phyloP scores from a whole-genome alignment of 768 basidiomycete genomes.

The Xerocomellus intermedius region DNA sequence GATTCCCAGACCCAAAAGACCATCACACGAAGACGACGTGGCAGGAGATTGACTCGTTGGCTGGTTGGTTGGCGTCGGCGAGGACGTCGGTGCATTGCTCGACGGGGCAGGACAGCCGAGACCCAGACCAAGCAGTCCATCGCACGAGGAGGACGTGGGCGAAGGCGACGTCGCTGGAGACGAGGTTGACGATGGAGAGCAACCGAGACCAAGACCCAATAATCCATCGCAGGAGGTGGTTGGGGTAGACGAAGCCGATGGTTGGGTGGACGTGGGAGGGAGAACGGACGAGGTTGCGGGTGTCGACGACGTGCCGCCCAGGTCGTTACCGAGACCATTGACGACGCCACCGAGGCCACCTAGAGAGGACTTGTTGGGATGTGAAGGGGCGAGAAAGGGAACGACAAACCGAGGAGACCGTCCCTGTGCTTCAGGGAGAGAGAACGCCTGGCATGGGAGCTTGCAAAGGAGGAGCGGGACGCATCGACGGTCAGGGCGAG shows the following conservation, averaged over 20 bases:
- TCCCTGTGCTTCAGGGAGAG: constrained; percentile 24
- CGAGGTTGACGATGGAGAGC: background rate
- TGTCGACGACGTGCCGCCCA: background rate
- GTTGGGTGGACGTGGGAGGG: constrained; percentile 1
- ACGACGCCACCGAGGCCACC: constrained; percentile 1
- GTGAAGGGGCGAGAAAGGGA: background rate
- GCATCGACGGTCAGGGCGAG: constrained; percentile 30
- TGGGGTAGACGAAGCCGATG: background rate
- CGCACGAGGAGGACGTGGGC: background rate
- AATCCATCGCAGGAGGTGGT: constrained; percentile 19
- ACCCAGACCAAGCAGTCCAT: background rate
- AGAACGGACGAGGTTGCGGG: constrained; percentile 14
- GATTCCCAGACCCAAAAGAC: no score
- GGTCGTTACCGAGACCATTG: background rate
- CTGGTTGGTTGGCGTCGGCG: no score
- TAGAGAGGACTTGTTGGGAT: background rate
- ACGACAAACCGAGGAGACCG: constrained; percentile 15
- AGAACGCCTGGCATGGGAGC: constrained; percentile 37
- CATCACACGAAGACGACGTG: background rate
- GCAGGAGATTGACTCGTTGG: no score
- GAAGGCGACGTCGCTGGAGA: background rate
- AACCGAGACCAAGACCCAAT: constrained; percentile 20
- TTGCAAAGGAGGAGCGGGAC: constrained; percentile 39
- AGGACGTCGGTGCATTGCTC: no score
- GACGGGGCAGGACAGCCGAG: no score